Evolutionary conservation across 768 basidiomycete species (phyloP).

Genomic region (Hirschioporus abietinus): DNA sequence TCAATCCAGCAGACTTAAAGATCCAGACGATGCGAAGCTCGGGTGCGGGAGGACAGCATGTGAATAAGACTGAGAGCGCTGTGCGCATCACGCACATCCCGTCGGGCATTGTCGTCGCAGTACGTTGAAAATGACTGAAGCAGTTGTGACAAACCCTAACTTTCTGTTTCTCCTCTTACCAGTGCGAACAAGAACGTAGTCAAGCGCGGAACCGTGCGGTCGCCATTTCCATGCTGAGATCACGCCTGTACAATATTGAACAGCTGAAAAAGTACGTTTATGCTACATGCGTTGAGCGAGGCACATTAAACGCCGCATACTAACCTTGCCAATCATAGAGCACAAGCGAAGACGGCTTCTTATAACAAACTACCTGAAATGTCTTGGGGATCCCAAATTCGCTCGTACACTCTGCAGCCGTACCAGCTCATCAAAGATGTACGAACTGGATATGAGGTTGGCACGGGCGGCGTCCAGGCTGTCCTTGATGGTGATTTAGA

Average conservation of each 20-base stretch:
- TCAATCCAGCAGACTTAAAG: constrained; percentile 2
- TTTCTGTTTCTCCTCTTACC: not conserved
- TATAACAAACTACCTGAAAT: constrained; percentile 5
- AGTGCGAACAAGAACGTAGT: constrained; percentile 2
- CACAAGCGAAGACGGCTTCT: not conserved
- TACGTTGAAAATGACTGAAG: not conserved
- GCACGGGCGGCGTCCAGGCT: constrained; percentile 3
- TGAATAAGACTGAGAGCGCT: constrained; percentile 3
- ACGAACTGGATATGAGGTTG: constrained; percentile 4
- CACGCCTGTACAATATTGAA: constrained; percentile 1
- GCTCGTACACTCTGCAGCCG: constrained; percentile 3
- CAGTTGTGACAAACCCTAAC: not conserved
- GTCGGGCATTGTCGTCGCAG: not conserved
- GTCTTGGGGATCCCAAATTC: constrained; percentile 4
- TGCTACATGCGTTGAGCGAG: not conserved
- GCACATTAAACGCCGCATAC: not conserved
- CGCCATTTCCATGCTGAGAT: not conserved
- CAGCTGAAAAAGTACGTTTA: constrained; percentile 2
- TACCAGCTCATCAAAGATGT: constrained; percentile 6
- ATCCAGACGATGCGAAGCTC: constrained; percentile 3
- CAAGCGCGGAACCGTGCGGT: constrained; percentile 3
- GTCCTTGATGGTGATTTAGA: constrained; percentile 5
- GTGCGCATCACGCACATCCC: constrained; percentile 2
- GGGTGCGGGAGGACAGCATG: constrained; percentile 2
- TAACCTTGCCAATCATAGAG: constrained; percentile 2